These are phyloP conservation scores for Trifolium dubium DNA, from an alignment of 306 rosid species.

Conservation along the genomic window DNA sequence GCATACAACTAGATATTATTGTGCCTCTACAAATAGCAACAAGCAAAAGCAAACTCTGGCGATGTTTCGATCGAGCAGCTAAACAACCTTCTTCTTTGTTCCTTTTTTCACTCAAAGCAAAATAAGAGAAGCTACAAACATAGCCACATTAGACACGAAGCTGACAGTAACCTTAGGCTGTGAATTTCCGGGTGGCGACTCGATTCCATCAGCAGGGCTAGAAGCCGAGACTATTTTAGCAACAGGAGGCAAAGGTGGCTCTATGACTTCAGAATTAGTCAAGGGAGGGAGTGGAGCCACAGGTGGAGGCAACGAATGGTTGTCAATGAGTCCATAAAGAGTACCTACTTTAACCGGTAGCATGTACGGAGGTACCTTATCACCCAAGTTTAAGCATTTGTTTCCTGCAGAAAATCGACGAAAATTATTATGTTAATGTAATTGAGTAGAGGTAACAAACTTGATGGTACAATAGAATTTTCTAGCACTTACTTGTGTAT, in stretches of 20 bases:
- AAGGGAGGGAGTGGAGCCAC: slow-evolving; percentile 63
- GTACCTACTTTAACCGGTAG: slow-evolving; percentile 44
- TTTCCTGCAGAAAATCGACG: slow-evolving; percentile 56
- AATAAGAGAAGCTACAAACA: slow-evolving; percentile 51
- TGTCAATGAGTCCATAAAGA: slow-evolving; percentile 26
- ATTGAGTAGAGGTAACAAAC: neutral
- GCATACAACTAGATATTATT: neutral
- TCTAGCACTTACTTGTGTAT: slow-evolving; percentile 73
- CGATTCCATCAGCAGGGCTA: slow-evolving; percentile 30
- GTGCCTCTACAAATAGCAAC: too few species aligned
- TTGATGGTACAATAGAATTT: neutral
- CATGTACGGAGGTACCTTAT: slow-evolving; percentile 58
- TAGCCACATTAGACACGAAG: slow-evolving; percentile 49
- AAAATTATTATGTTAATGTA: neutral
- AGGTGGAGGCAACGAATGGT: slow-evolving; percentile 54
- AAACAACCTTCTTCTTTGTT: too few species aligned
- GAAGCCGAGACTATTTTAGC: slow-evolving; percentile 28
- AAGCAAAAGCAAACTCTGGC: too few species aligned
- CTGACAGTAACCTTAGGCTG: slow-evolving; percentile 53
- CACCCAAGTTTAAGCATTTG: slow-evolving; percentile 51
- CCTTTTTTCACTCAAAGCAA: slow-evolving; percentile 18
- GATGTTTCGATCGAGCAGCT: too few species aligned
- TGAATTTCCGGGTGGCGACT: slow-evolving; percentile 40
- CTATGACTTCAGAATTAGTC: slow-evolving; percentile 51
- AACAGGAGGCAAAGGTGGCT: slow-evolving; percentile 72